Conservation (phyloP, 108 stramenopile species). For the Cyclostephanos tholiformis region DNA sequence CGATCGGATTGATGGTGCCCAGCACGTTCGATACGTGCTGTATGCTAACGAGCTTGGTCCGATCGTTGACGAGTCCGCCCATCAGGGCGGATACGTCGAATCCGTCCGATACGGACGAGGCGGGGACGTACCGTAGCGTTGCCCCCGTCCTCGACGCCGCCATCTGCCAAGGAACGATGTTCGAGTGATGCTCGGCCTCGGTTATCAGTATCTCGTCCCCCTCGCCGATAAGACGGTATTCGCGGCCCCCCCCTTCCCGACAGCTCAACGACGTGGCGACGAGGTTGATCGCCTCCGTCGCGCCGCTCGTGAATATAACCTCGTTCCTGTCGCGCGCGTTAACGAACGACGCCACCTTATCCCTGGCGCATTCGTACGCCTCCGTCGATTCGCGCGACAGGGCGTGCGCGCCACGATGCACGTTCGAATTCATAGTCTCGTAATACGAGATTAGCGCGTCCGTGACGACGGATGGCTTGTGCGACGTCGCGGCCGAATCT, state of each 20-base stretch:
- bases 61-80: conserved; percentile 50
- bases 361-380: conserved; percentile 88
- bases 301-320: conserved; percentile 92
- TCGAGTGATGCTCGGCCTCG: conserved; percentile 95
- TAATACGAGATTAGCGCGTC: conserved; percentile 80
- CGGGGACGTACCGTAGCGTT: conserved; percentile 71
- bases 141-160: conserved; percentile 70
- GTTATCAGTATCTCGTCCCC: conserved; percentile 93
- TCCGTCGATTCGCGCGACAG: conserved; percentile 87
- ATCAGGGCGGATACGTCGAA: conserved; percentile 71
- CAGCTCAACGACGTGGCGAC: conserved; percentile 67
- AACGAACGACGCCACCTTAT: conserved; percentile 78
- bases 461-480: conserved; percentile 89
- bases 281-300: conserved; percentile 93
- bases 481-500: conserved; percentile 96
- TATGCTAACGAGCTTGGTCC: conserved; percentile 89
- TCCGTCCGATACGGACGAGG: conserved; percentile 53
- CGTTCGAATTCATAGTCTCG: conserved; percentile 81
- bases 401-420: conserved; percentile 94
- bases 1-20: conserved; percentile 86
- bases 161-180: conserved; percentile 97
- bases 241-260: conserved; percentile 54
- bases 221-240: conserved; percentile 27
- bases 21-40: conserved; percentile 93
- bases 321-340: conserved; percentile 83